phyloP scores from a whole-genome alignment of 169 alveolate species.

The Toxoplasma gondii region DNA sequence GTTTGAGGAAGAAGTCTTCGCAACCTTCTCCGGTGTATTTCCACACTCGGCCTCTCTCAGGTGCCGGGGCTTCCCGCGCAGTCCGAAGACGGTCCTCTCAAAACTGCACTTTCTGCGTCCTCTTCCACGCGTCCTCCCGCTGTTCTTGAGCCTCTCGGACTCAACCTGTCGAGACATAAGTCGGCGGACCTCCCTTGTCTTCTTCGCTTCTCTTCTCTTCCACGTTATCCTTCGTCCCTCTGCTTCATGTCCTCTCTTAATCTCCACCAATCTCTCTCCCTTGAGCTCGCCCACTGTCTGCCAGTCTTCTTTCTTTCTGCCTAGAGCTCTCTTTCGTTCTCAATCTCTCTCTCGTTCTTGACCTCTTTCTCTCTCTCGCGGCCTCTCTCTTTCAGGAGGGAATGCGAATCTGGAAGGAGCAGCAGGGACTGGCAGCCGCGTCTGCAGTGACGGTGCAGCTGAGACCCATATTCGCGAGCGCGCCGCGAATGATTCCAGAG shows the following conservation, averaged over 20 bases:
- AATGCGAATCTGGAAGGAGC: slow-evolving; percentile 68
- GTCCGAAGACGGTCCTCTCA: too few species aligned
- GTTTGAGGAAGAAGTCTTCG: too few species aligned
- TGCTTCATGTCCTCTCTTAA: too few species aligned
- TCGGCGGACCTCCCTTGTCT: neutral
- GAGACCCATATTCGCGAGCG: slow-evolving; percentile 73
- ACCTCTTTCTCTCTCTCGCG: too few species aligned
- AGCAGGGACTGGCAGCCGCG: slow-evolving; percentile 68
- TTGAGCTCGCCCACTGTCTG: neutral
- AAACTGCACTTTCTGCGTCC: too few species aligned
- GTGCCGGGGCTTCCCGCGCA: too few species aligned
- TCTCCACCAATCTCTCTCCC: neutral
- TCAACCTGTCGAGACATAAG: too few species aligned
- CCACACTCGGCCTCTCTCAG: too few species aligned
- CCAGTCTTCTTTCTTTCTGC: neutral
- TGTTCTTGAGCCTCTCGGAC: neutral
- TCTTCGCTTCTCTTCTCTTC: neutral
- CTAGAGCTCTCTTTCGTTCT: neutral
- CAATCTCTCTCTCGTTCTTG: too few species aligned
- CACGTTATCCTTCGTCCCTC: neutral
- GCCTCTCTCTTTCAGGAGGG: neutral
- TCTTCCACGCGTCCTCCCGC: too few species aligned
- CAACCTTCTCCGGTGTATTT: too few species aligned
- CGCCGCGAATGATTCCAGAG: slow-evolving; percentile 78
- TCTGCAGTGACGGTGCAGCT: slow-evolving; percentile 77